These are phyloP conservation scores for Santalum album DNA, from an alignment of 164 flowering plant species.

Conservation along the genomic window DNA sequence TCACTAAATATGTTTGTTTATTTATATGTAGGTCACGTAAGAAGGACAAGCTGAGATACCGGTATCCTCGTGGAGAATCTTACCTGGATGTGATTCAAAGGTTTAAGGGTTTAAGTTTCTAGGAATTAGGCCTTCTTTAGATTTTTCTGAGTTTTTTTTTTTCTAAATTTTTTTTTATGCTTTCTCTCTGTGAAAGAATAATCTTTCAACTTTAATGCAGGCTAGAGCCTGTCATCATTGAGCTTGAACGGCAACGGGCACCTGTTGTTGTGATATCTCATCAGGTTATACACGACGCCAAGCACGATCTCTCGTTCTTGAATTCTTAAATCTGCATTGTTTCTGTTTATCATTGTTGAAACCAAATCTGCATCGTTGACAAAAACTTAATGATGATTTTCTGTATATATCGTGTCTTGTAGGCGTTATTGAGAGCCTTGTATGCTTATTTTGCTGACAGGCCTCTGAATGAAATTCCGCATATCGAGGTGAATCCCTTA, in stretches of 20 bases:
- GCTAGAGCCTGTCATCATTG: conserved; percentile 96
- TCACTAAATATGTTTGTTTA: background rate
- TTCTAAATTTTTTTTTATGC: background rate
- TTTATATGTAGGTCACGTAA: conserved; percentile 62
- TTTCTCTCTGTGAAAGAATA: background rate
- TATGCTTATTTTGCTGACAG: conserved; percentile 98
- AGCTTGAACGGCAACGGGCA: conserved; percentile 93
- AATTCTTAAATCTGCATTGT: background rate
- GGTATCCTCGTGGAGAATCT: conserved; percentile 99
- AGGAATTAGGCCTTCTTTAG: no score
- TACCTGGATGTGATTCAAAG: conserved; percentile 98
- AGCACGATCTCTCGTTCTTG: background rate
- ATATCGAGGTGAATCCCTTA: conserved; percentile 71
- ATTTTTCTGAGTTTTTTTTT: no score
- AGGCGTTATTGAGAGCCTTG: conserved; percentile 94
- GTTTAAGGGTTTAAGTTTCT: no score
- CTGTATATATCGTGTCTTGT: conserved; percentile 6
- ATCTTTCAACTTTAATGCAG: conserved; percentile 29
- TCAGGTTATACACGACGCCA: conserved; percentile 50
- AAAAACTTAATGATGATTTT: background rate
- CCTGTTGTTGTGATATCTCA: conserved; percentile 96
- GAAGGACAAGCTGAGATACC: conserved; percentile 91
- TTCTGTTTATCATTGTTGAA: no score
- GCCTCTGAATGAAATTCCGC: conserved; percentile 91
- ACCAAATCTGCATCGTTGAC: no score